Conservation (phyloP, 768 basidiomycete genomes). For the Boletus rufocinnamomeus region DNA sequence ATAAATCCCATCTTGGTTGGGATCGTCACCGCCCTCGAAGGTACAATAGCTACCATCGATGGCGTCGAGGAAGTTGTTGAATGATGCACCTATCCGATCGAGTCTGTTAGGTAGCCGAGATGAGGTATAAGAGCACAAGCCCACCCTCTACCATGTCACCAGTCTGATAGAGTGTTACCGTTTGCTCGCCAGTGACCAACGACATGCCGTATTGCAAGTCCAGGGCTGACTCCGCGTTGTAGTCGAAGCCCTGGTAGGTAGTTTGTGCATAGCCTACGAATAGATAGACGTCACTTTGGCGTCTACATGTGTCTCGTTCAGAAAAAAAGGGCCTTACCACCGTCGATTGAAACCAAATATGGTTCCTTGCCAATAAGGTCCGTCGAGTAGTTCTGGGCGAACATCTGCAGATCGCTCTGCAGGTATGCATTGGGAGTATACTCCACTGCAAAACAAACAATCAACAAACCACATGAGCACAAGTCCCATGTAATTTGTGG, state of each 20-base stretch:
- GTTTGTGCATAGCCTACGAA: constrained; percentile 32
- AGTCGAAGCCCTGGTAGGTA: constrained; percentile 7
- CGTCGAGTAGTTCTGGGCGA: constrained; percentile 25
- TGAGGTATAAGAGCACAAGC: background rate
- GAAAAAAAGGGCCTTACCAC: constrained; percentile 26
- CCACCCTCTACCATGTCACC: constrained; percentile 32
- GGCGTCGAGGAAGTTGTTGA: constrained; percentile 43
- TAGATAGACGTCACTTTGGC: background rate
- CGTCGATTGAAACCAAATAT: constrained; percentile 37
- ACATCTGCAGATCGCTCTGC: constrained; percentile 36
- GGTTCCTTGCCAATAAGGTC: constrained; percentile 31
- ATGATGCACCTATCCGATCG: constrained; percentile 30
- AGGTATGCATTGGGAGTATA: constrained; percentile 37
- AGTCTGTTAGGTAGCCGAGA: background rate
- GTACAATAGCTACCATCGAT: constrained; percentile 40
- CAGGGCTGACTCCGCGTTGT: constrained; percentile 34
- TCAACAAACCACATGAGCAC: background rate
- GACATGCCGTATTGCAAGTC: constrained; percentile 38
- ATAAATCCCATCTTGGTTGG: constrained; percentile 27
- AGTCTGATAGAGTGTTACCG: constrained; percentile 36
- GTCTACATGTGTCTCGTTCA: background rate
- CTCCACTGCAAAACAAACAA: constrained; percentile 29
- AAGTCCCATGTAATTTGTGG: too few relatives aligned
- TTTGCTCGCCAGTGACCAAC: constrained; percentile 31
- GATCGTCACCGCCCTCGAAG: constrained; percentile 40